These are phyloP conservation scores for Ceratobasidium sp. DNA, from an alignment of 1,284 basidiomycete genomes.

Conservation along the genomic window DNA sequence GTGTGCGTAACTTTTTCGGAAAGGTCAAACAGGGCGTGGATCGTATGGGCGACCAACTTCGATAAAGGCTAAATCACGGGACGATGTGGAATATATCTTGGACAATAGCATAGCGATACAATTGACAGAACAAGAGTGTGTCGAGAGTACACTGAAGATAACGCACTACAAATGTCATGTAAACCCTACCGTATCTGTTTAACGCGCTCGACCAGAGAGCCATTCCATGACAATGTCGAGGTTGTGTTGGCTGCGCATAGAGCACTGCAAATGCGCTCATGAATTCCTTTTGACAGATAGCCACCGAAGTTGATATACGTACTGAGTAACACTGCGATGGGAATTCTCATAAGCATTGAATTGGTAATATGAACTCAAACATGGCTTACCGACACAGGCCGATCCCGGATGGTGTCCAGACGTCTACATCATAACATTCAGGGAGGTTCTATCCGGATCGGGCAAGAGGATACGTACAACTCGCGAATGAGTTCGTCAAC, in stretches of 20 bases:
- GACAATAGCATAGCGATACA: conserved; percentile 36
- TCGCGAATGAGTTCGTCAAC: conserved; percentile 87
- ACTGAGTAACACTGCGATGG: conserved; percentile 77
- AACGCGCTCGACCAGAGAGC: conserved; percentile 49
- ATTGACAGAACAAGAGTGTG: not conserved
- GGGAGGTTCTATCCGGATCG: conserved; percentile 22
- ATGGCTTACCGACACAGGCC: conserved; percentile 83
- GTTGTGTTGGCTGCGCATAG: conserved; percentile 95
- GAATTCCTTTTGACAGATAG: conserved; percentile 47
- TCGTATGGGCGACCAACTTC: conserved; percentile 38
- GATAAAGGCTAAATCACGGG: not conserved
- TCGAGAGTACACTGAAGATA: conserved; percentile 14
- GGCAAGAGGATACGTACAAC: conserved; percentile 62
- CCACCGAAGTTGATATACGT: conserved; percentile 47
- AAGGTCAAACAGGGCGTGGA: conserved; percentile 91
- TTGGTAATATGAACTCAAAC: conserved; percentile 5
- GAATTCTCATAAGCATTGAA: conserved; percentile 17
- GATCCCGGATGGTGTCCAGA: conserved; percentile 44
- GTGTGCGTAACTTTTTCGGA: conserved; percentile 83
- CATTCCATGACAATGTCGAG: conserved; percentile 63
- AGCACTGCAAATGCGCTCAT: conserved; percentile 62
- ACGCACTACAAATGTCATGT: not conserved
- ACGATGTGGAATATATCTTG: not conserved
- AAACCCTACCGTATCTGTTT: not conserved
- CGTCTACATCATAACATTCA: conserved; percentile 38